Conservation (phyloP, 2,329 filamentous ascomycete genomes). For the Clonostachys solani region DNA sequence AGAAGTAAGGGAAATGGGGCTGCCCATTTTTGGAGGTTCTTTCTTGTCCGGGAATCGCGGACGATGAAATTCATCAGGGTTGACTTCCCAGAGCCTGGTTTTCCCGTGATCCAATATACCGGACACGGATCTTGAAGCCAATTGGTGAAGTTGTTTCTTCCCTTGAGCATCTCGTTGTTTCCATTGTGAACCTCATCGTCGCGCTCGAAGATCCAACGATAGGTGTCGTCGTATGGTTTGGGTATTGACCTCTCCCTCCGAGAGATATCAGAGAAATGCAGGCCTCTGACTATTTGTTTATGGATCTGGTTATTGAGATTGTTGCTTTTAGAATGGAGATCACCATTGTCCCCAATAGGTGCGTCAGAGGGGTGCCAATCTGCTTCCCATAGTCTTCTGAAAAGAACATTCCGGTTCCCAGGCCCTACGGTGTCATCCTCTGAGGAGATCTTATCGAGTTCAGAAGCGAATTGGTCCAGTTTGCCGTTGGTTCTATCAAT, state of each 20-base stretch:
- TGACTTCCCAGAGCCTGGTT: constrained; percentile 38
- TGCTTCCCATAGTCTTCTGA: neutral
- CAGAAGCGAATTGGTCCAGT: too few relatives aligned
- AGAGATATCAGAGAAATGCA: neutral
- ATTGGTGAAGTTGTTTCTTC: constrained; percentile 8
- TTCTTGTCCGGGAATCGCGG: constrained; percentile 14
- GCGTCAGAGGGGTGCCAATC: neutral
- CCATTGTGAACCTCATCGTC: neutral
- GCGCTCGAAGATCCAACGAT: constrained; percentile 3
- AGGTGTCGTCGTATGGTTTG: constrained; percentile 3
- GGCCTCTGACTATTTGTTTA: neutral
- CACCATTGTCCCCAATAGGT: neutral
- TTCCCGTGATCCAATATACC: constrained; percentile 32
- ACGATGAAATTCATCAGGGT: constrained; percentile 35
- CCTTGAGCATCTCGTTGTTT: constrained; percentile 8
- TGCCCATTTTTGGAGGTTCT: constrained; percentile 26
- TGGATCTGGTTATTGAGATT: too few relatives aligned
- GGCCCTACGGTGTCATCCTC: neutral
- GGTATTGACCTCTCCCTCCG: constrained; percentile 3
- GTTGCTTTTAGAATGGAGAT: neutral
- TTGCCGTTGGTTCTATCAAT: too few relatives aligned
- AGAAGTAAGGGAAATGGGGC: constrained; percentile 15
- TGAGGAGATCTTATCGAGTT: too few relatives aligned
- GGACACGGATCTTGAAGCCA: neutral
- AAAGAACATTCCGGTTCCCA: neutral